phyloP scores from a whole-genome alignment of 495 filamentous ascomycete species.

The Annulohypoxylon maeteangense region DNA sequence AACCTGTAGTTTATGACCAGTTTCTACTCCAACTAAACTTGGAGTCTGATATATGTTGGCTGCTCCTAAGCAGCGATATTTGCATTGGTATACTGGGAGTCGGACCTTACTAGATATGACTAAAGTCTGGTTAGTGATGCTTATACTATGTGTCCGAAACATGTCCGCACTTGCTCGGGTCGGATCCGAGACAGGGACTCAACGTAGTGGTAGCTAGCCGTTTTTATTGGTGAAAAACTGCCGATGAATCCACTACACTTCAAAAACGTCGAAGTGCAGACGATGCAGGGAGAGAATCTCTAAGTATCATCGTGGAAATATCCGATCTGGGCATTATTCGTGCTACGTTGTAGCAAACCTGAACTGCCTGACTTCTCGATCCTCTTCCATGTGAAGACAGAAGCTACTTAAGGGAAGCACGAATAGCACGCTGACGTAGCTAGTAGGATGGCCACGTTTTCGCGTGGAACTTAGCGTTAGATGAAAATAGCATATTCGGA shows the following conservation, averaged over 20 bases:
- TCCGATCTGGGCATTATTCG: neutral
- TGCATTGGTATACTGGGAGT: neutral
- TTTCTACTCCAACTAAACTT: neutral
- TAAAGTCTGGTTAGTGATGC: neutral
- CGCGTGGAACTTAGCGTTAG: constrained; percentile 4
- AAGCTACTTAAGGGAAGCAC: neutral
- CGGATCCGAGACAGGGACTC: constrained; percentile 7
- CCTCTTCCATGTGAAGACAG: neutral
- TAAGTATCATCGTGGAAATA: neutral
- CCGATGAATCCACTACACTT: constrained; percentile 24
- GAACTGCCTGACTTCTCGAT: neutral
- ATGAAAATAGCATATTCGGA: constrained; percentile 7
- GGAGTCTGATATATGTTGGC: neutral
- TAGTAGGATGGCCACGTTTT: constrained; percentile 7
- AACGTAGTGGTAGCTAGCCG: neutral
- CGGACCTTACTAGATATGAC: neutral
- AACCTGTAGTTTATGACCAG: neutral
- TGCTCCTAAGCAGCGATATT: neutral
- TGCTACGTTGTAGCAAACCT: constrained; percentile 3
- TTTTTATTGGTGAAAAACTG: constrained; percentile 19
- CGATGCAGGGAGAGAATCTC: neutral
- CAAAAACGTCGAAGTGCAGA: neutral
- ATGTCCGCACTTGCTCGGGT: neutral
- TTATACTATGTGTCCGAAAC: neutral
- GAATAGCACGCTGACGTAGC: constrained; percentile 4